phyloP scores from a whole-genome alignment of 2,329 filamentous ascomycete genomes.

The Nothophaeocryptopus gaeumannii region DNA sequence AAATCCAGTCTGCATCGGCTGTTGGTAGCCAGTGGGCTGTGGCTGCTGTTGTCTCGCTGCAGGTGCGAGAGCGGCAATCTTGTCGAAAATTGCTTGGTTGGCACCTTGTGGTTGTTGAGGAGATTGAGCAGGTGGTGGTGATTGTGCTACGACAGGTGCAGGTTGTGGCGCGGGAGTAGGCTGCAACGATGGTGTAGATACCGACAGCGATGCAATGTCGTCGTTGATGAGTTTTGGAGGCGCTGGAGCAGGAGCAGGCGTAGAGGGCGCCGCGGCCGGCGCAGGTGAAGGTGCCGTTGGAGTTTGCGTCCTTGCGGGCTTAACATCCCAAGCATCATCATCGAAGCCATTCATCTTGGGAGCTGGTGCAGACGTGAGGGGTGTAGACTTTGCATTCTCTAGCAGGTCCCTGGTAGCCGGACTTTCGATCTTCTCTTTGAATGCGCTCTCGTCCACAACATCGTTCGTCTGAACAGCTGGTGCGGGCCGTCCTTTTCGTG shows the following conservation, averaged over 20 bases:
- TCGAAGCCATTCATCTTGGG: slow-evolving; percentile 68
- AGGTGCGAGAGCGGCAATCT: slow-evolving; percentile 41
- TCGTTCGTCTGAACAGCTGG: slow-evolving; percentile 84
- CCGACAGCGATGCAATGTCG: slow-evolving; percentile 65
- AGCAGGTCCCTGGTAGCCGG: slow-evolving; percentile 41
- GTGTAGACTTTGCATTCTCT: slow-evolving; percentile 49
- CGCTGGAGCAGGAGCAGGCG: slow-evolving; percentile 36
- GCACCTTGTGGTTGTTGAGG: slow-evolving; percentile 41
- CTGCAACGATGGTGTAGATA: slow-evolving; percentile 59
- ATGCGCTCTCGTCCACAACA: slow-evolving; percentile 81
- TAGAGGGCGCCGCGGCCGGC: slow-evolving; percentile 28
- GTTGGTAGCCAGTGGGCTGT: slow-evolving; percentile 37
- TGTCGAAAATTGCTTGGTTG: slow-evolving; percentile 51
- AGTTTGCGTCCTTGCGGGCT: slow-evolving; percentile 64
- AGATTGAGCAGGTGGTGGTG: slow-evolving; percentile 40
- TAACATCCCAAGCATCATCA: slow-evolving; percentile 96
- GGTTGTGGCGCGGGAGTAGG: slow-evolving; percentile 51
- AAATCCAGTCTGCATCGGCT: slow-evolving; percentile 25
- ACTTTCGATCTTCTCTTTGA: slow-evolving; percentile 59
- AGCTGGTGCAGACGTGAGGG: slow-evolving; percentile 48
- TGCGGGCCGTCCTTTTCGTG: slow-evolving; percentile 82
- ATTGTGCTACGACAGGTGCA: slow-evolving; percentile 38
- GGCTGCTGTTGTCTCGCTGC: slow-evolving; percentile 21
- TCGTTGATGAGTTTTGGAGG: slow-evolving; percentile 59
- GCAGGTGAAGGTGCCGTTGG: slow-evolving; percentile 39